Base-by-base conservation (phyloP, 495 filamentous ascomycete species). In the Trypethelium eluteriae region DNA sequence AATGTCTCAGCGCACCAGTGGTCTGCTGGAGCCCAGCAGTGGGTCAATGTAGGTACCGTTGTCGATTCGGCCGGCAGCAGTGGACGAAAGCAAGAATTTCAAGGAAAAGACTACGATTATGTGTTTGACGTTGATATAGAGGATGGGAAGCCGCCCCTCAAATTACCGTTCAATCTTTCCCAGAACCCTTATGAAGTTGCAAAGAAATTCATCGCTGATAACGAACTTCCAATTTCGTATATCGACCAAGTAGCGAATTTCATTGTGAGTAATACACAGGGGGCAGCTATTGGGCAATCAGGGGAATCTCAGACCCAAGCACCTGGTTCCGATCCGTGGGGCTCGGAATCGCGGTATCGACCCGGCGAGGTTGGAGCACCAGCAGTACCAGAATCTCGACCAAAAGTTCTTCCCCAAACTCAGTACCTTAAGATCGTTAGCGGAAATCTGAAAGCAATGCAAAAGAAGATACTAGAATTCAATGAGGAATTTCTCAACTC, bases 91-190 rank as follows among this genome's bases (percentile, higher is more conserved):
- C 86, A 82, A 12, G 79, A 88, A 50, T 89, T 93, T 73, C 75
- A 87, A 2, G 95, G 95, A 34, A 86, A 93, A 74, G 90, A 96
- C 65, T 99, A 95, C 74, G 95, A 99, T 71, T 97, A 90, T 74
- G 95, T 99, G 62, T 99, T 98, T 70, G 93, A 98, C 73, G 94
- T 99, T 36, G 95, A 97, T 71, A 93, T 98, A 66, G 89, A 96
- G 73, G 95, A 98, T 68, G 95, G 94, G 46, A 91, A 93, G 69
- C 95, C 95, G 38, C 86, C 94, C 2, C 82, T 98, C 39, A 98
- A 98, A 73, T 81, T 99, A 39, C 93, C 95, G 1, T 98, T 90
- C 74, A 97, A 99, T 74, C 81, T 89, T 47, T 89, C 88, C 4
- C 88, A 97, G 74, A 97, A 97, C 74, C 92, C 92, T 2, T 98